A percentile compares a stretch with the other conserved stretches of the same genome.
Conservation (phyloP, 2,329 filamentous ascomycete genomes). For the Aspergillus ruber region DNA sequence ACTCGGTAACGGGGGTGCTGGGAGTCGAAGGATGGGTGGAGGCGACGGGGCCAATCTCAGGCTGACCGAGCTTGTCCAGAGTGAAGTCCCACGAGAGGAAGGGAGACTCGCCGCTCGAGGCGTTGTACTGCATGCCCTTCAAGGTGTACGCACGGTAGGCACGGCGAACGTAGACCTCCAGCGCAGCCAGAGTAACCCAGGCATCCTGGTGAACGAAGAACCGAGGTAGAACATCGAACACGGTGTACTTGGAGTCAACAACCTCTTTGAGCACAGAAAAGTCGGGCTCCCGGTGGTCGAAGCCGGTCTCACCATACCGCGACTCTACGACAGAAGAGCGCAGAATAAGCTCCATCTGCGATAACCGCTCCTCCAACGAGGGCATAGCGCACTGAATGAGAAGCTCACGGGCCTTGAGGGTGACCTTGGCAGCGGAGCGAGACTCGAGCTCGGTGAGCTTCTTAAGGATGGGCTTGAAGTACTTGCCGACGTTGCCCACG, state of each 20-base stretch:
- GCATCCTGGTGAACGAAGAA: constrained; percentile 94
- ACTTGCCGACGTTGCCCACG: constrained; percentile 79
- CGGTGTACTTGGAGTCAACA: constrained; percentile 96
- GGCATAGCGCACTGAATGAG: constrained; percentile 96
- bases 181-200: constrained; percentile 86
- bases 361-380: constrained; percentile 86
- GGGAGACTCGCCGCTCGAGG: constrained; percentile 60
- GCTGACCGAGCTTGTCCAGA: constrained; percentile 84
- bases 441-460: constrained; percentile 88
- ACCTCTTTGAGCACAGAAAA: constrained; percentile 92
- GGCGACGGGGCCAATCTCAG: constrained; percentile 72
- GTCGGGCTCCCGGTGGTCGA: constrained; percentile 90
- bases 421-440: constrained; percentile 83
- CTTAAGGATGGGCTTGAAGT: constrained; percentile 74
- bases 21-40: constrained; percentile 79
- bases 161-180: constrained; percentile 93
- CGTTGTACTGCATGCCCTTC: constrained; percentile 81
- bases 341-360: constrained; percentile 98
- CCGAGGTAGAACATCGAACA: constrained; percentile 88
- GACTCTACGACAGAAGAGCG: constrained; percentile 93
- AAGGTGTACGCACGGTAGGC: constrained; percentile 94
- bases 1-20: constrained; percentile 60
- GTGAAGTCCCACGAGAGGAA: constrained; percentile 92
- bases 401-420: constrained; percentile 92
- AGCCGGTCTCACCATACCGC: constrained; percentile 93